Conservation (phyloP, 768 basidiomycete genomes). For the Amanita inopinata region DNA sequence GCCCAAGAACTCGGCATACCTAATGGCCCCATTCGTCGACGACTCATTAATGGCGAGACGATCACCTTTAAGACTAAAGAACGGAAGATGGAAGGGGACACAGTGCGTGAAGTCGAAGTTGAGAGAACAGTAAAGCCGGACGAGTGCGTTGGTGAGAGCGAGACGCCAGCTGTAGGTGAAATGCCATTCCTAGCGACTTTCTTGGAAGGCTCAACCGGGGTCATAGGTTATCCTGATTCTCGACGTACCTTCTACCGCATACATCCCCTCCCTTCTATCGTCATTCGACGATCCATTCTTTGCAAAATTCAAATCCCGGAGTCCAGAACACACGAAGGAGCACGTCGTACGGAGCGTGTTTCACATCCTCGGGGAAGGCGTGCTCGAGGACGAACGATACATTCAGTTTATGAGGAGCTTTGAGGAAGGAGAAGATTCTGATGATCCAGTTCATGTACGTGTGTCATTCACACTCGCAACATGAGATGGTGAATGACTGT, state of each 20-base stretch:
- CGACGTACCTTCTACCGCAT: slow-evolving; percentile 55
- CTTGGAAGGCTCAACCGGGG: background rate
- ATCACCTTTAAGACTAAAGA: slow-evolving; percentile 48
- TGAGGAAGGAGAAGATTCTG: slow-evolving; percentile 29
- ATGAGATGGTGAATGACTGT: slow-evolving; percentile 3
- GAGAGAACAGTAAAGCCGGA: slow-evolving; percentile 40
- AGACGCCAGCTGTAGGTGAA: slow-evolving; percentile 34
- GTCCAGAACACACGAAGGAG: slow-evolving; percentile 28
- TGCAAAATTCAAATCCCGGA: slow-evolving; percentile 34
- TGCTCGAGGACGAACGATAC: slow-evolving; percentile 64
- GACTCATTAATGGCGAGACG: slow-evolving; percentile 53
- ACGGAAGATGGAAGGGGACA: slow-evolving; percentile 25
- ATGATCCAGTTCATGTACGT: slow-evolving; percentile 34
- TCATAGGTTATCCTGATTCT: slow-evolving; percentile 54
- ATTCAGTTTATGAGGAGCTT: slow-evolving; percentile 65
- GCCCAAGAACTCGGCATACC: slow-evolving; percentile 59
- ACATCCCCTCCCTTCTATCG: slow-evolving; percentile 42
- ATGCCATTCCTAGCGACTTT: background rate
- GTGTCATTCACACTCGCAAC: background rate
- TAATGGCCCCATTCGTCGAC: slow-evolving; percentile 44
- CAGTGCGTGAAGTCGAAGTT: background rate
- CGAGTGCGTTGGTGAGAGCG: slow-evolving; percentile 47
- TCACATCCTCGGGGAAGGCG: slow-evolving; percentile 63
- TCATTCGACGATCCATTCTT: slow-evolving; percentile 41
- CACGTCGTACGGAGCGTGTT: slow-evolving; percentile 46